Evolutionary conservation across 2,329 filamentous ascomycete species (phyloP).

Genomic region (Aaosphaeria pasadenensis): DNA sequence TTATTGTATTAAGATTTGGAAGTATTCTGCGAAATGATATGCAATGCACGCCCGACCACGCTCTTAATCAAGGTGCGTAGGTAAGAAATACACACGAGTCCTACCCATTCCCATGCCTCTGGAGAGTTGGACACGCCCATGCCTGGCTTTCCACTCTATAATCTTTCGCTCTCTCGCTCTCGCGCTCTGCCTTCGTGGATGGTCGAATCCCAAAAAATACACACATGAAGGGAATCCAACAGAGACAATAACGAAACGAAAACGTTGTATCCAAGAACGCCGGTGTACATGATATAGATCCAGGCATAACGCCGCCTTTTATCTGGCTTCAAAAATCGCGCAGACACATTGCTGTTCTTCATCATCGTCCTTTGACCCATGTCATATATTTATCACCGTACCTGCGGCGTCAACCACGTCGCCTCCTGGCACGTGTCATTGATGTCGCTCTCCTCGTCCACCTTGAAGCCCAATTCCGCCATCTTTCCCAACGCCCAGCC

Average conservation of each 20-base stretch:
- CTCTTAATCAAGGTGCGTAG: not conserved
- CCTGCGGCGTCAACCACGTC: slow-evolving; percentile 37
- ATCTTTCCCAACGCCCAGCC: slow-evolving; percentile 40
- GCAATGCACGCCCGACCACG: not conserved
- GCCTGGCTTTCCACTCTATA: not conserved
- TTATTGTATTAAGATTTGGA: not conserved
- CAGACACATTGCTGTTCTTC: not conserved
- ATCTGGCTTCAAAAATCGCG: not conserved
- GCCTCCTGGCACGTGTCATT: slow-evolving; percentile 35
- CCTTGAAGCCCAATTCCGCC: slow-evolving; percentile 31
- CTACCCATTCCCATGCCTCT: no score
- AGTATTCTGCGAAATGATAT: not conserved
- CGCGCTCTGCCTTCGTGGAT: not conserved
- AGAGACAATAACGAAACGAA: not conserved
- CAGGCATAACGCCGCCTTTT: not conserved
- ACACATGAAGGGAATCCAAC: not conserved
- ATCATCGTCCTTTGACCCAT: not conserved
- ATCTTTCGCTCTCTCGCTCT: not conserved
- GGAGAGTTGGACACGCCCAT: no score
- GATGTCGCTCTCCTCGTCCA: slow-evolving; percentile 30
- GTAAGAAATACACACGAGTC: no score
- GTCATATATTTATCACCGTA: not conserved
- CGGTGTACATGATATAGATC: not conserved
- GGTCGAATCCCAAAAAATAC: not conserved
- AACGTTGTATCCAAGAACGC: not conserved